Base-by-base conservation (phyloP, 179 eudicot species). In the Carnegiea gigantea region DNA sequence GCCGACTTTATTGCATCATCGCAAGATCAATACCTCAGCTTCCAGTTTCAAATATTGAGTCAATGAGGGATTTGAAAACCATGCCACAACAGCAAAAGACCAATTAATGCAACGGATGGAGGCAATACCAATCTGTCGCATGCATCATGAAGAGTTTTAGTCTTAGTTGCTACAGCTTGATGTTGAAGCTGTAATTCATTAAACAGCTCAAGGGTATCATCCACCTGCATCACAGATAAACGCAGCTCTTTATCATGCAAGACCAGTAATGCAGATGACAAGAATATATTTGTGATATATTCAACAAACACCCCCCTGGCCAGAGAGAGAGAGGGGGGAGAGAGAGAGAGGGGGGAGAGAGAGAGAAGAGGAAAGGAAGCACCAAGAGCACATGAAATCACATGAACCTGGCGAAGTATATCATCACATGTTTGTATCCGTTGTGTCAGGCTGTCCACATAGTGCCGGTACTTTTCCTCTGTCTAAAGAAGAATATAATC, bases 391-490 rank as follows among this genome's bases (percentile, higher is more conserved):
- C 28, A 60, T 72, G 53, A n/a, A 65, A 53, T 70, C 60, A 78
- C 38, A 83, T 71, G 76, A 71, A 91, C 99, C 97, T 95, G 98
- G 65, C 83, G 80, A 84, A 96, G 98, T 80, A 96, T 94, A 79
- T 83, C 87, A 89, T 94, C 97, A 85, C 99, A 96, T 74, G 93
- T 93, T 87, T 94, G 93, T 84, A 96, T 94, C 70, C 91, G 90
- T 83, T 96, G 93, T 73, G 94, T 92, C 80, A 94, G 89, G 76
- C 89, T 92, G 87, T 86, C 92, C 71, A 96, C 92, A 82, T 94
- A 96, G 80, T 96, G 99, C 83, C 90, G 93, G 87, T 96, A 96
- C 88, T 96, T 96, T 87, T 96, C 97, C 90, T 96, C 99, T 70
- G 99, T 96, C 99, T 96, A 88, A 62, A 82, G 38, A 80, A 83